phyloP scores from a whole-genome alignment of 345 rosid genomes.

The Eucalyptus regnans region DNA sequence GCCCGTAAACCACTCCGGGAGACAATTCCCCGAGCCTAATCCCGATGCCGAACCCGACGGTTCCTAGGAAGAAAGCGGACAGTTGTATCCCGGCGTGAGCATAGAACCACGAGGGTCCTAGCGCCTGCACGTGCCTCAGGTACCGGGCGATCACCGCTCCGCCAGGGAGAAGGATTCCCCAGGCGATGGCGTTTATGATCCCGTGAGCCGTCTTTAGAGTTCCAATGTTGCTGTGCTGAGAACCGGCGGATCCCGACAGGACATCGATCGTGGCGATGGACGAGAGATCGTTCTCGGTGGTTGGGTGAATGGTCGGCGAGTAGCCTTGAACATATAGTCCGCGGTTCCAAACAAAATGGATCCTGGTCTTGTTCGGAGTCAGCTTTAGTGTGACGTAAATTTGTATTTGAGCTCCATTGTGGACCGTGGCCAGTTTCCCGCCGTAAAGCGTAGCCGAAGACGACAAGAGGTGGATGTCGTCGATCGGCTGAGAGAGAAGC shows the following conservation, averaged over 20 bases:
- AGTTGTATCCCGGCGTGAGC: constrained; percentile 67
- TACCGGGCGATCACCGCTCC: constrained; percentile 74
- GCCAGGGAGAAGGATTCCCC: constrained; percentile 69
- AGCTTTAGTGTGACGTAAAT: constrained; percentile 64
- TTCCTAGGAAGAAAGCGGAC: constrained; percentile 43
- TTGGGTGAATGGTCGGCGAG: constrained; percentile 95
- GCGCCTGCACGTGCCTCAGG: constrained; percentile 49
- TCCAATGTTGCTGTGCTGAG: constrained; percentile 7
- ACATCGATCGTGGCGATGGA: constrained; percentile 67
- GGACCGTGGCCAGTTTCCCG: constrained; percentile 83
- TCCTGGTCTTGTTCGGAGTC: constrained; percentile 40
- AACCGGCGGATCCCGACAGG: constrained; percentile 40
- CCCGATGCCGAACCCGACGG: constrained; percentile 67
- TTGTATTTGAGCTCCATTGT: constrained; percentile 69
- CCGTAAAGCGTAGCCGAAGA: constrained; percentile 82
- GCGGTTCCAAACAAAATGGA: constrained; percentile 93
- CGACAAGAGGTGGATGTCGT: constrained; percentile 52
- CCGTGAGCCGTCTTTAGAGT: constrained; percentile 51
- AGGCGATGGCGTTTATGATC: constrained; percentile 47
- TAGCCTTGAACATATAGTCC: constrained; percentile 95
- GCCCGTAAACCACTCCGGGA: constrained; percentile 51
- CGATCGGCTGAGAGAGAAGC: constrained; percentile 75
- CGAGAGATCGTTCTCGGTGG: constrained; percentile 70
- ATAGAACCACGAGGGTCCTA: constrained; percentile 89
- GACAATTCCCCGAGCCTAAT: constrained; percentile 62